These are phyloP conservation scores for Neocallimastix lanati DNA, from an alignment of 192 early-diverging fungal genomes.

Conservation along the genomic window DNA sequence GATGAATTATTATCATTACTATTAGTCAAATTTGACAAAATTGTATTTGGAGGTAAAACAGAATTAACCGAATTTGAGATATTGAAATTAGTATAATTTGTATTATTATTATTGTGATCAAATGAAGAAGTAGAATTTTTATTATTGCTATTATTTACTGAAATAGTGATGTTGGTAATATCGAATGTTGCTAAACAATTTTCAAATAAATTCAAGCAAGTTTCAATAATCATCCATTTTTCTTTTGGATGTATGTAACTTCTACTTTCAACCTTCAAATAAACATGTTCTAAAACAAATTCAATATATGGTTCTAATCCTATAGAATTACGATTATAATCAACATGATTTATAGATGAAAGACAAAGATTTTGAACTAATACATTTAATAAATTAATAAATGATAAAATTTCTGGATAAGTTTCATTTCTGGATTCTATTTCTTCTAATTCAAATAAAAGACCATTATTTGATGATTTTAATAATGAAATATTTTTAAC, in stretches of 20 bases:
- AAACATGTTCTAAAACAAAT: conserved; percentile 72
- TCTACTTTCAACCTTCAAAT: conserved; percentile 54
- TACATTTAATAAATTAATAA: conserved; percentile 49
- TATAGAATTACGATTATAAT: neutral
- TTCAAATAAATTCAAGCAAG: conserved; percentile 61
- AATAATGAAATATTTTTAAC: neutral
- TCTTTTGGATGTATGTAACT: conserved; percentile 45
- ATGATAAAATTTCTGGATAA: conserved; percentile 75
- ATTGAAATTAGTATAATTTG: neutral
- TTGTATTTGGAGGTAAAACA: neutral
- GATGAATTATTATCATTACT: neutral
- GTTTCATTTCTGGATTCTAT: conserved; percentile 53
- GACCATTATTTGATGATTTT: conserved; percentile 18
- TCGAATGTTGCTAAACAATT: conserved; percentile 61
- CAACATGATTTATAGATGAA: neutral
- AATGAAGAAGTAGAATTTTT: neutral
- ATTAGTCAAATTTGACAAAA: neutral
- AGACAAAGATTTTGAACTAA: conserved; percentile 31
- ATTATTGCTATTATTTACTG: neutral
- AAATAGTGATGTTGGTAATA: conserved; percentile 20
- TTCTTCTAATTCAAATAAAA: conserved; percentile 65
- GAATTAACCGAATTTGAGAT: neutral
- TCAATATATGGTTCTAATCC: conserved; percentile 40
- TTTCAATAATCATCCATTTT: conserved; percentile 54
- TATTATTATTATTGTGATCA: neutral